Base-by-base conservation (phyloP, 2,329 filamentous ascomycete genomes). In the Ustilaginoidea virens region DNA sequence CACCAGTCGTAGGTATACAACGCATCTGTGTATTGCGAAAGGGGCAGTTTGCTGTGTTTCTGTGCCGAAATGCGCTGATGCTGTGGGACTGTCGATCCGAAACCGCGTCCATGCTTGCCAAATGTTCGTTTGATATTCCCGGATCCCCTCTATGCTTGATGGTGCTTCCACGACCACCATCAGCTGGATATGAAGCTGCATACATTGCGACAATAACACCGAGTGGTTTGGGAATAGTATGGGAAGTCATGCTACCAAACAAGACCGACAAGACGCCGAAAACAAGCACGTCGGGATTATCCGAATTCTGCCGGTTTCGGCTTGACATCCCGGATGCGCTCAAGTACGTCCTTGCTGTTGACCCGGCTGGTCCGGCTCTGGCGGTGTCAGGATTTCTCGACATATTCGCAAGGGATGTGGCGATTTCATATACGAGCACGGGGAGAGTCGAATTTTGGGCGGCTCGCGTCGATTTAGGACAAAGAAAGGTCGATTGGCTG, bases 401-500 rank as follows among this genome's bases (percentile, higher is more conserved):
- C 49, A 70, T 81, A 0, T 92, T 93, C 48, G 80, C 83, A 8
- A 73, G 77, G 22, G 85, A 93, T 45, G 73, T 92, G 28, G 83
- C 82, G 9, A 73, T 92, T 16, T 90, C 85, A 1, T 92, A 90
- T 47, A 87, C 80, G 0, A 62, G 69, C 14, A 66, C 65, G 7
- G 86, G 85, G 1, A 59, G 75, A 5, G 66, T 93, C 24, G 74
- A 79, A 35, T 87, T 86, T 22, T 92, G 85, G 83, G 85, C 85
- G 4, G 81, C 81, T 4, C 72, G 76, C 31, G 65, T 92, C 20
- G 69, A 83, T 40, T 48, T 58, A 4, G 55, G 63, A 16, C 56
- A 60, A n/a, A 52, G 57, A 7, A 66, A 61, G 22, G 65, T 90
- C 7, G 78, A 86, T 37, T 93, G 85, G 83, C 59, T 93, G 3